Evolutionary conservation across 23 red algal species (phyloP).

Genomic region (Agarophyton chilense): DNA sequence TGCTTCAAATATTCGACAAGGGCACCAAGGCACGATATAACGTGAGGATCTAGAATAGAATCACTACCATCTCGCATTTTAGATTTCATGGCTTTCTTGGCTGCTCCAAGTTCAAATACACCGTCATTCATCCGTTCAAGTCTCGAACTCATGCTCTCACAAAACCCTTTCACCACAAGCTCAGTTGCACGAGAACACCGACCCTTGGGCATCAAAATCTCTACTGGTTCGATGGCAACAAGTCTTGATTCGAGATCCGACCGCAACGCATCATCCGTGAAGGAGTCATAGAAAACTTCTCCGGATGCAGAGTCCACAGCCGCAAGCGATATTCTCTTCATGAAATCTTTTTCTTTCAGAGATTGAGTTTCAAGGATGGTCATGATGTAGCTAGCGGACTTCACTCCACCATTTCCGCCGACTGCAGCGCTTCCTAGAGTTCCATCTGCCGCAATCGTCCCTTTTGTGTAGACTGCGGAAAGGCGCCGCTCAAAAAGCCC

Average conservation of each 20-base stretch:
- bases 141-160: constrained; percentile 6
- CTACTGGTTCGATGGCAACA: constrained; percentile 66
- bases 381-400: constrained; percentile 37
- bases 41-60: neutral
- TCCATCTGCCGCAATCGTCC: constrained; percentile 60
- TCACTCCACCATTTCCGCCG: neutral
- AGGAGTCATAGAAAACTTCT: constrained; percentile 68
- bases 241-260: constrained; percentile 71
- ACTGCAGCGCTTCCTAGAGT: constrained; percentile 6
- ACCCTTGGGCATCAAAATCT: constrained; percentile 57
- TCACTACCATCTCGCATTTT: constrained; percentile 2
- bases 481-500: constrained; percentile 65
- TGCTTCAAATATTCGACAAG: constrained; percentile 62
- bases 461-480: constrained; percentile 65
- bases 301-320: constrained; percentile 78
- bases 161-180: constrained; percentile 12
- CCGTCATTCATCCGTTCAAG: constrained; percentile 13
- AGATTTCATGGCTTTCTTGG: constrained; percentile 8
- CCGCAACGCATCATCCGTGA: constrained; percentile 66
- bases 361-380: constrained; percentile 29
- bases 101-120: neutral
- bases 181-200: constrained; percentile 15
- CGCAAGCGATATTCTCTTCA: constrained; percentile 38
- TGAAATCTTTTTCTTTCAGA: neutral
- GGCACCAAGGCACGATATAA: constrained; percentile 54